phyloP scores from a whole-genome alignment of 768 basidiomycete species.

The Macrolepiota fuliginosa region DNA sequence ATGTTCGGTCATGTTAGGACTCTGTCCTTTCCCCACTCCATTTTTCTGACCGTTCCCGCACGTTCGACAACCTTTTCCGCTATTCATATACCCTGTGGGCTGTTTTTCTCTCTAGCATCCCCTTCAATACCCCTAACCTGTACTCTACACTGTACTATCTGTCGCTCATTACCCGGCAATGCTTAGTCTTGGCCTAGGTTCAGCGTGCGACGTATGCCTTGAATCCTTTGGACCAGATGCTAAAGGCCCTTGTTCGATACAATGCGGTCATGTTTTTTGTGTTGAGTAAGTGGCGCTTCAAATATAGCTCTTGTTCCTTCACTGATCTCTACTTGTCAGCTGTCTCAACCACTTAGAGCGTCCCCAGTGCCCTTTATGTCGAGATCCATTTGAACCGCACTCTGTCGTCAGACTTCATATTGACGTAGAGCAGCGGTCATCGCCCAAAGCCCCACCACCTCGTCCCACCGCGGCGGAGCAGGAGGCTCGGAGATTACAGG shows the following conservation, averaged over 20 bases:
- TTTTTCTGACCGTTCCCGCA: conserved; percentile 12
- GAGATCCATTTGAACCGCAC: conserved; percentile 44
- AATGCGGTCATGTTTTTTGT: conserved; percentile 76
- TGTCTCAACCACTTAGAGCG: conserved; percentile 47
- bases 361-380: conserved; percentile 60
- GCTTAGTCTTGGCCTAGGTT: conserved; percentile 64
- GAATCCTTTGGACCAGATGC: conserved; percentile 53
- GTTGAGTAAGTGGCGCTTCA: conserved; percentile 29
- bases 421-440: conserved; percentile 40
- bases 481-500: conserved; percentile 51
- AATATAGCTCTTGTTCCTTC: conserved; percentile 4
- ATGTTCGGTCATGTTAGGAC: conserved; percentile 34
- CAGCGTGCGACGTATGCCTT: conserved; percentile 75
- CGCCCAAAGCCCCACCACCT: conserved; percentile 13
- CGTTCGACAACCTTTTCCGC: conserved; percentile 17
- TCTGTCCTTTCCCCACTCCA: conserved; percentile 28
- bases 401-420: conserved; percentile 57
- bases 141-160: conserved; percentile 18
- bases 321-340: conserved; percentile 30
- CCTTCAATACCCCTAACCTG: conserved; percentile 18
- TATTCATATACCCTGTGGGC: conserved; percentile 19
- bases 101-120: conserved; percentile 14
- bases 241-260: conserved; percentile 61
- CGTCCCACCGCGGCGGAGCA: conserved; percentile 29
- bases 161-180: conserved; percentile 41